phyloP scores from a whole-genome alignment of 495 filamentous ascomycete genomes.

The Lasiosphaeria miniovina region DNA sequence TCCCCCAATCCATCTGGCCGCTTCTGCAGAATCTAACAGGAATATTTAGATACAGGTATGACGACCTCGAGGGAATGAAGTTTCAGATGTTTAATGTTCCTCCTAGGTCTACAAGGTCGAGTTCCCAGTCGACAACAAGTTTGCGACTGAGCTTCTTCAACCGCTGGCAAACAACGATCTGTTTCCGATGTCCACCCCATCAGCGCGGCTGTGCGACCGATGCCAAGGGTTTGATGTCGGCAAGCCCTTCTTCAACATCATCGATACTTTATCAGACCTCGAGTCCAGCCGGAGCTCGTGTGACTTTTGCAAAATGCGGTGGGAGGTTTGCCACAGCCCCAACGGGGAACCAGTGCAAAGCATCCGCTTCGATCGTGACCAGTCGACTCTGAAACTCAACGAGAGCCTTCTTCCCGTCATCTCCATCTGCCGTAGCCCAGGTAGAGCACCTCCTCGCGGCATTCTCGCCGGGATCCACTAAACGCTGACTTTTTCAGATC shows the following conservation, averaged over 20 bases:
- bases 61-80: neutral
- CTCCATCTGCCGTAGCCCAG: slow-evolving; percentile 12
- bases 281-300: slow-evolving; percentile 10
- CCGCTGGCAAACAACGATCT: neutral
- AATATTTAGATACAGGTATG: neutral
- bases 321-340: slow-evolving; percentile 8
- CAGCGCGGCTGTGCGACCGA: neutral
- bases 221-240: slow-evolving; percentile 6
- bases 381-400: slow-evolving; percentile 17
- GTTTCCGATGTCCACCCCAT: neutral
- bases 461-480: neutral
- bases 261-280: slow-evolving; percentile 3
- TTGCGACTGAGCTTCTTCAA: neutral
- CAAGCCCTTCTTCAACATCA: slow-evolving; percentile 4
- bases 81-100: no score
- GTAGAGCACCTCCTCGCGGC: neutral
- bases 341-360: slow-evolving; percentile 1
- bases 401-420: slow-evolving; percentile 7
- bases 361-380: slow-evolving; percentile 11
- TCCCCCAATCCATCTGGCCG: no score
- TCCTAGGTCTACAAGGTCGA: slow-evolving; percentile 1
- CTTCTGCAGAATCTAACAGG: no score
- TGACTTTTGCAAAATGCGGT: slow-evolving; percentile 19
- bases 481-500: neutral
- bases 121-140: slow-evolving; percentile 9